Percentiles rank a stretch among this genome's conserved stretches.
Evolutionary conservation across 345 rosid genomes (phyloP).

Genomic region (Moricandia arvensis): DNA sequence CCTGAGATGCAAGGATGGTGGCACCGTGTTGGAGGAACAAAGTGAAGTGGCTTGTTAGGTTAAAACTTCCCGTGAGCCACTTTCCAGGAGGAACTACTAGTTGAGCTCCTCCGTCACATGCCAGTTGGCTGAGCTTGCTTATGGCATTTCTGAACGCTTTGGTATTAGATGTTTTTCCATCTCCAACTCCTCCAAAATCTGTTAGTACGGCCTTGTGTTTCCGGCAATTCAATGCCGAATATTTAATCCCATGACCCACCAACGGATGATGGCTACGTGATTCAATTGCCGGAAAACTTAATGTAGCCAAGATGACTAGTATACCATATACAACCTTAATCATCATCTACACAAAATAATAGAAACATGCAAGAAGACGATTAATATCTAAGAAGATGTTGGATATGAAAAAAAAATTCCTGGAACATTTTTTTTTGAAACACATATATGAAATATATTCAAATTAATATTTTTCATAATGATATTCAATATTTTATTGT

Average conservation of each 20-base stretch:
- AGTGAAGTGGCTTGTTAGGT: slow-evolving; percentile 81
- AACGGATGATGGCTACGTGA: background rate
- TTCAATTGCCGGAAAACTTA: slow-evolving; percentile 21
- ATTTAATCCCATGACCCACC: slow-evolving; percentile 22
- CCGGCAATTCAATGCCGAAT: slow-evolving; percentile 53
- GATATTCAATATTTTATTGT: background rate
- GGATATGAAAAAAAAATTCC: background rate
- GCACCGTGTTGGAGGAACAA: slow-evolving; percentile 69
- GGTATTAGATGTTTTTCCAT: slow-evolving; percentile 72
- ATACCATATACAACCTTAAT: slow-evolving; percentile 6
- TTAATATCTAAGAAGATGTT: background rate
- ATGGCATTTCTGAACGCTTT: slow-evolving; percentile 56
- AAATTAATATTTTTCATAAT: background rate
- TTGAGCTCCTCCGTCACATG: slow-evolving; percentile 64
- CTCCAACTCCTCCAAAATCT: slow-evolving; percentile 76
- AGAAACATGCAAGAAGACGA: slow-evolving; percentile 1
- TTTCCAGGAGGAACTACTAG: slow-evolving; percentile 79
- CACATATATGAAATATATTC: background rate
- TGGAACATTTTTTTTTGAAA: too few relatives aligned
- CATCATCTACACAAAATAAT: slow-evolving; percentile 32
- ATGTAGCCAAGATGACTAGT: slow-evolving; percentile 25
- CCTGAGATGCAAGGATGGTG: slow-evolving; percentile 71
- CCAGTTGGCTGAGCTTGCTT: slow-evolving; percentile 45
- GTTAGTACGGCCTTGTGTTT: slow-evolving; percentile 60
- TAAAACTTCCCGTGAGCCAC: slow-evolving; percentile 86